These are phyloP conservation scores for Flaveria brownii DNA, from an alignment of 129 eudicot genomes.

Conservation along the genomic window DNA sequence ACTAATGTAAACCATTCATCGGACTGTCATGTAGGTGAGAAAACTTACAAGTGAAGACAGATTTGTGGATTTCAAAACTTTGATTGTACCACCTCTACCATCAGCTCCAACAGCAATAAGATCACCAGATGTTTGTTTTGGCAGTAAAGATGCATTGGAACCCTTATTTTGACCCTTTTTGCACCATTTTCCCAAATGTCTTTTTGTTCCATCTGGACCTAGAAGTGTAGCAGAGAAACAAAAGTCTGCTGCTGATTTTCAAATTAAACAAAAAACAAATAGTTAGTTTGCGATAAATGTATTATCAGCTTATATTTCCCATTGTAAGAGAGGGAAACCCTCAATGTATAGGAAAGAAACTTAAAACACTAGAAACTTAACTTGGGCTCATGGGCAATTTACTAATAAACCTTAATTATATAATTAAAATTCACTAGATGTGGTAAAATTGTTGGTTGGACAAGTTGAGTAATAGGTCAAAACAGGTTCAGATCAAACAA, in stretches of 20 bases:
- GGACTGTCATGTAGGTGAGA: not conserved
- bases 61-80: slow-evolving; percentile 59
- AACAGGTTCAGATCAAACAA: not conserved
- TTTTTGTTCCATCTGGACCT: slow-evolving; percentile 82
- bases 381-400: too few relatives aligned
- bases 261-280: not conserved
- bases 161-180: slow-evolving; percentile 51
- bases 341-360: too few relatives aligned
- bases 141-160: slow-evolving; percentile 9
- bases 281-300: slow-evolving; percentile 8
- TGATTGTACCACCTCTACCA: slow-evolving; percentile 83
- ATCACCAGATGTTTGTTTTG: slow-evolving; percentile 47
- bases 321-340: not conserved
- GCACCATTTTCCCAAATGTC: slow-evolving; percentile 90
- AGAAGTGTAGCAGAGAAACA: slow-evolving; percentile 71
- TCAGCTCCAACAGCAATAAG: slow-evolving; percentile 86
- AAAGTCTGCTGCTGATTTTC: slow-evolving; percentile 40
- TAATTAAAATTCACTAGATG: not conserved
- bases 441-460: not conserved
- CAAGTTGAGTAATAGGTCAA: not conserved
- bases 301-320: not conserved
- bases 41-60: slow-evolving; percentile 55
- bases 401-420: too few relatives aligned
- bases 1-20: not conserved
- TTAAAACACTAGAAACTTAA: too few relatives aligned